These are phyloP conservation scores for Nepenthes gracilis DNA, from an alignment of 148 eudicot genomes.

Conservation along the genomic window DNA sequence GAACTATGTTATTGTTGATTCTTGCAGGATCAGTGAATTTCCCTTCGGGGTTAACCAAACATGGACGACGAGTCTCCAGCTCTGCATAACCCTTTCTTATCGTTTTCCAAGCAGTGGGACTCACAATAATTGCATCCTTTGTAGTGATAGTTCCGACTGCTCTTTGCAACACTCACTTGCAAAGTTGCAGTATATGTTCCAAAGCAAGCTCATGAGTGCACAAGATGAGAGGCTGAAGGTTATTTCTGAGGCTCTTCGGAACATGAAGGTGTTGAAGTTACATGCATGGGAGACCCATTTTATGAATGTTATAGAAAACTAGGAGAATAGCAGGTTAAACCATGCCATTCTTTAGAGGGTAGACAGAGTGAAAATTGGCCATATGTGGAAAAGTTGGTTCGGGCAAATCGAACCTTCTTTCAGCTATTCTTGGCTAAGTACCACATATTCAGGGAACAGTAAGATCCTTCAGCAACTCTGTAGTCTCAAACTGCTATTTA, in stretches of 20 bases:
- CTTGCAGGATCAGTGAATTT: constrained; percentile 77
- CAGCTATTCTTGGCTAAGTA: constrained; percentile 72
- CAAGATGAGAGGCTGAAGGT: constrained; percentile 69
- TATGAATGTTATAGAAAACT: constrained; percentile 37
- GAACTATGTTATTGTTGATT: constrained; percentile 81
- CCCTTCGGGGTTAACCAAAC: constrained; percentile 76
- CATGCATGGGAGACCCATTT: constrained; percentile 81
- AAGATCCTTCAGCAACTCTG: constrained; percentile 10
- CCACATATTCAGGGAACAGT: constrained; percentile 48
- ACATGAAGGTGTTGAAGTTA: constrained; percentile 74
- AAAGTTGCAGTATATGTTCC: constrained; percentile 57
- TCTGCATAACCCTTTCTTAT: constrained; percentile 49
- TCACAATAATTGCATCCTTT: constrained; percentile 57
- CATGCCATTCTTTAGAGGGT: not conserved
- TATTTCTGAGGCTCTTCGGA: constrained; percentile 56
- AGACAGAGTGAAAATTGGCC: constrained; percentile 52
- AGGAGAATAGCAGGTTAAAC: constrained; percentile 35
- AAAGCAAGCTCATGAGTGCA: constrained; percentile 55
- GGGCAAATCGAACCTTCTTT: constrained; percentile 67
- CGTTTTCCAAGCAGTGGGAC: constrained; percentile 48
- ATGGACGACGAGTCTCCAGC: constrained; percentile 74
- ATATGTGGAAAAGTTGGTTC: constrained; percentile 83
- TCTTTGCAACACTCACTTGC: constrained; percentile 56
- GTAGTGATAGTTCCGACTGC: constrained; percentile 47
- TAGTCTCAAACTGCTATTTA: not conserved